Base-by-base conservation (phyloP, 169 alveolate species). In the Plasmodium sp. region DNA sequence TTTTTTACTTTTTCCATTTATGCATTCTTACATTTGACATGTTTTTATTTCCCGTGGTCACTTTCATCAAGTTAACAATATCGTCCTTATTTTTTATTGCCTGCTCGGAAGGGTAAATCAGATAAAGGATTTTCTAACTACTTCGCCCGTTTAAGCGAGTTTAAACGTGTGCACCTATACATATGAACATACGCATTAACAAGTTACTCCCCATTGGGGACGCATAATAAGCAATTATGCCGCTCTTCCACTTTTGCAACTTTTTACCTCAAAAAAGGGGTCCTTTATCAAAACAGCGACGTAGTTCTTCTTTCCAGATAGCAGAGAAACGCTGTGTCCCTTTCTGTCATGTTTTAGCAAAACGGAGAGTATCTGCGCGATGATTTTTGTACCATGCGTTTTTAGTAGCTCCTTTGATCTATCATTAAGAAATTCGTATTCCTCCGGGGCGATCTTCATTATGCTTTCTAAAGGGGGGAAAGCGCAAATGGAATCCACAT, bases 251-350 rank as follows among this genome's bases (percentile, higher is more conserved):
- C 31, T 14, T 33, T 43, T n/a, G 31, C 33, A 31, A 58, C 73
- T 14, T 83, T 36, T 85, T 77, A 85, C 93, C 85, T 85, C 93
- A 85, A 85, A 85, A 85, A 85, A 85, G 36, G 93, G 93, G 43
- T 85, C 93, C 80, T 85, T 85, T 34, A 85, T 74, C 39, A 85
- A 71, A 43, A 85, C 85, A n/a, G 93, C 84, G 9, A 77, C 80
- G 51, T 85, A 85, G 62, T 74, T 75, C 45, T 75, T 85, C 43
- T 85, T 85, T 51, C 93, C 93, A 33, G 93, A 85, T 77, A 85
- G 43, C 81, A 85, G 51, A 18, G 93, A 85, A 85, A 85, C 14
- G 5, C 62, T 33, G 77, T 22, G 14, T n/a, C 74, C 48, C 80
- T 75, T 85, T 31, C 39, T 85, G 45, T 85, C 93, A 39, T 75